Percentiles rank a stretch among this genome's conserved stretches.
Evolutionary conservation across 768 basidiomycete species (phyloP).

Genomic region (Ramaria sp.): DNA sequence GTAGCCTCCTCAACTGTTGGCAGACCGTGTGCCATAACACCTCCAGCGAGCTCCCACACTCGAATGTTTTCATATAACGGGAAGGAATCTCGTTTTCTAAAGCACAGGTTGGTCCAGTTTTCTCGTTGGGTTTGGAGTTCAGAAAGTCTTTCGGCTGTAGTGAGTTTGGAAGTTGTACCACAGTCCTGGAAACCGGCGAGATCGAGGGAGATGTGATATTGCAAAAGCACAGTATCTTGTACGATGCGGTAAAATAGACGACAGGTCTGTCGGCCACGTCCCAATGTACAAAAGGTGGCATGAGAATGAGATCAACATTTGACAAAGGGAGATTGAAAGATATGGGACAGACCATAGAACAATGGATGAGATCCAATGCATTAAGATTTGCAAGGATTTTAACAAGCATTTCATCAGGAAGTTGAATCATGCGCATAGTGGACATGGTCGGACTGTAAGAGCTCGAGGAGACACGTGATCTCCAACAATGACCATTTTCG

Average conservation of each 20-base stretch:
- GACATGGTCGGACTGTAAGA: too few species aligned
- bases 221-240: neutral
- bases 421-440: too few species aligned
- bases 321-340: neutral
- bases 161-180: neutral
- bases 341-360: neutral
- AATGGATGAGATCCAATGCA: neutral
- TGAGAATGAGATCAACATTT: neutral
- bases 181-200: neutral
- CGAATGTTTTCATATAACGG: slow-evolving; percentile 16
- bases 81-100: neutral
- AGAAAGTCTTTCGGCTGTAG: neutral
- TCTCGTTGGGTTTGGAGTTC: neutral
- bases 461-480: too few species aligned
- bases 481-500: too few species aligned
- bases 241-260: neutral
- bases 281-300: neutral
- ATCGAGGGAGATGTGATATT: neutral
- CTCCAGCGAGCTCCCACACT: slow-evolving; percentile 50
- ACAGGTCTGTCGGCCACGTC: slow-evolving; percentile 1
- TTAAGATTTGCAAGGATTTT: neutral
- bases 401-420: neutral
- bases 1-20: neutral
- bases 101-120: neutral
- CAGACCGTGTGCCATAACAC: slow-evolving; percentile 36